phyloP scores from a whole-genome alignment of 352 stramenopile species.

The Phytophthora nicotianae region DNA sequence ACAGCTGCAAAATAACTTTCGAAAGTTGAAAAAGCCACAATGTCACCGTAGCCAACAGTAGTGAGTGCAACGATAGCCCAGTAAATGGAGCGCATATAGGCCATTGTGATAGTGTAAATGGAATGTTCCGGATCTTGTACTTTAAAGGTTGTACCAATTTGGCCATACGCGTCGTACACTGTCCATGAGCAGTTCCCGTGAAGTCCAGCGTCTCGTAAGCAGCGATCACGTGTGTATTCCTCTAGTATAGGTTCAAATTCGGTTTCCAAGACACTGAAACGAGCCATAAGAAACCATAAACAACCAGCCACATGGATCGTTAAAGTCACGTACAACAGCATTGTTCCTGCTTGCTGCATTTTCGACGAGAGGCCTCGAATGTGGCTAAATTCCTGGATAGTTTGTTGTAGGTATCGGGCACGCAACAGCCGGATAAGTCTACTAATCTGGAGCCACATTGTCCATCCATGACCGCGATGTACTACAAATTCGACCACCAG shows the following conservation, averaged over 20 bases:
- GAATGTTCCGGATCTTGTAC: slow-evolving; percentile 30
- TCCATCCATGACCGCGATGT: slow-evolving; percentile 23
- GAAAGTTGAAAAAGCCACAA: slow-evolving; percentile 72
- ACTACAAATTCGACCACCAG: slow-evolving; percentile 58
- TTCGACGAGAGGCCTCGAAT: slow-evolving; percentile 66
- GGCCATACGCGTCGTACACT: slow-evolving; percentile 68
- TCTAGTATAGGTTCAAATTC: slow-evolving; percentile 35
- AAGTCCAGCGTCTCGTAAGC: slow-evolving; percentile 49
- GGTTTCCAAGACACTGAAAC: slow-evolving; percentile 48
- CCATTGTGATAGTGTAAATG: slow-evolving; percentile 60
- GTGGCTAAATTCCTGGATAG: slow-evolving; percentile 64
- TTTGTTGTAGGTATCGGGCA: slow-evolving; percentile 49
- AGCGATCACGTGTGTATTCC: slow-evolving; percentile 46
- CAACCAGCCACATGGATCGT: slow-evolving; percentile 67
- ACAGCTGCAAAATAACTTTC: slow-evolving; percentile 71
- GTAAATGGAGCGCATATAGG: slow-evolving; percentile 75
- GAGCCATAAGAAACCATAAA: slow-evolving; percentile 78
- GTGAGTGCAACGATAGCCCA: slow-evolving; percentile 79
- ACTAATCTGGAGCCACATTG: slow-evolving; percentile 49
- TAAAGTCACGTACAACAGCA: slow-evolving; percentile 71
- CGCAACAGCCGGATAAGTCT: slow-evolving; percentile 58
- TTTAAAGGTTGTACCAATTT: slow-evolving; percentile 56
- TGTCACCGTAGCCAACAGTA: slow-evolving; percentile 79
- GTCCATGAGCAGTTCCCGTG: slow-evolving; percentile 77
- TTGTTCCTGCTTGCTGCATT: slow-evolving; percentile 52